Evolutionary conservation across 2,329 filamentous ascomycete species (phyloP).

Genomic region (Drechslerella stenobrocha): DNA sequence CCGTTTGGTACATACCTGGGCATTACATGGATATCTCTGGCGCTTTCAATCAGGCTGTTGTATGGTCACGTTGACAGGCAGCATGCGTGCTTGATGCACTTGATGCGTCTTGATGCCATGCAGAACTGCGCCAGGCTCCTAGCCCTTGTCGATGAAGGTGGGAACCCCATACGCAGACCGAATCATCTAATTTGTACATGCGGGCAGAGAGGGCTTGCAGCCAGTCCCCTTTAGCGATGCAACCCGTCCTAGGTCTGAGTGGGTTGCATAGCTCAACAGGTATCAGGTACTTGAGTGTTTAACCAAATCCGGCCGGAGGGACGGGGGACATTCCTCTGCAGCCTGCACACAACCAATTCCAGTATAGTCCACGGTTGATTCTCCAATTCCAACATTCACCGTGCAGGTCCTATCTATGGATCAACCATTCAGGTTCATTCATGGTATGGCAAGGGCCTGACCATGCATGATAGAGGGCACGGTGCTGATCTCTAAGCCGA

Average conservation of each 20-base stretch:
- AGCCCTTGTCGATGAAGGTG: neutral
- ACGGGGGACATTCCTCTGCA: neutral
- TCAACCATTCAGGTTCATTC: constrained; percentile 20
- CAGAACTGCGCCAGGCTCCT: neutral
- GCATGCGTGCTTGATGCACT: constrained; percentile 3
- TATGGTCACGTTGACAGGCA: constrained; percentile 5
- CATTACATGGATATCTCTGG: constrained; percentile 1
- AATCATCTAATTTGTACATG: constrained; percentile 3
- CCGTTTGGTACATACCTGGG: neutral
- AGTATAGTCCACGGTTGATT: constrained; percentile 19
- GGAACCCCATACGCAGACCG: neutral
- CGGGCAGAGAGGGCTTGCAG: neutral
- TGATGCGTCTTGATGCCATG: constrained; percentile 3
- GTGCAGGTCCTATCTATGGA: constrained; percentile 17
- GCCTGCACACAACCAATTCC: constrained; percentile 10
- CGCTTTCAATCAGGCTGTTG: neutral
- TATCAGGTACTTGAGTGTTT: constrained; percentile 21
- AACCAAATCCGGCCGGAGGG: constrained; percentile 36
- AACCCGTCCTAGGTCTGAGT: neutral
- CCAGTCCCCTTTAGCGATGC: neutral
- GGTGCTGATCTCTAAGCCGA: neutral
- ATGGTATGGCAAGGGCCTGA: constrained; percentile 8
- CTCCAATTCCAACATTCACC: constrained; percentile 14
- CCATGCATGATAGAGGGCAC: constrained; percentile 18
- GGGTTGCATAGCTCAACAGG: constrained; percentile 16